Conservation (phyloP, 2,329 filamentous ascomycete genomes). For the Microsporum ferrugineum region DNA sequence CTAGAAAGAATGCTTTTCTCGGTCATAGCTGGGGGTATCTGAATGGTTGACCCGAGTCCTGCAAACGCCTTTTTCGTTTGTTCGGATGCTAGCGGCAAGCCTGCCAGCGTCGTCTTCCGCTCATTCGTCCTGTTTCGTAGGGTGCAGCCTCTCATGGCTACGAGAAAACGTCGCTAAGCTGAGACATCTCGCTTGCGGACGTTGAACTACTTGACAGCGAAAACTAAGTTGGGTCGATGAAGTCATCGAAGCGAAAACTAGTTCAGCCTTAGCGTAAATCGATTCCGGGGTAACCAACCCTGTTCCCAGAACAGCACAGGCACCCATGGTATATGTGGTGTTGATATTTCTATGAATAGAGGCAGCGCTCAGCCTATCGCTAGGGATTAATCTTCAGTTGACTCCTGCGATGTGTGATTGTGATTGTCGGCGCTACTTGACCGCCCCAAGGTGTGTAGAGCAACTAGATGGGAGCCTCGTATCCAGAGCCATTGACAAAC, state of each 20-base stretch:
- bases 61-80: background rate
- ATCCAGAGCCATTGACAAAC: background rate
- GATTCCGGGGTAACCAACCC: slow-evolving; percentile 1
- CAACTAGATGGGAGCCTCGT: background rate
- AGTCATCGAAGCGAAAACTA: background rate
- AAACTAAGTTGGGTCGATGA: background rate
- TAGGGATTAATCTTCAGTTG: background rate
- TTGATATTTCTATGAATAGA: background rate
- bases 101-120: background rate
- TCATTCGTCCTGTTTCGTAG: background rate
- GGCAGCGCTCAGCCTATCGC: background rate
- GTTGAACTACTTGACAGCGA: background rate
- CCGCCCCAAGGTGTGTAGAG: background rate
- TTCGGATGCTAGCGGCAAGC: background rate
- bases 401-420: background rate
- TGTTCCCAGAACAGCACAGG: background rate
- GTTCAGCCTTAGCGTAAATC: background rate
- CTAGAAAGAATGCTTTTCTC: background rate
- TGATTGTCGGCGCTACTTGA: background rate
- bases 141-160: background rate
- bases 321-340: background rate
- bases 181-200: slow-evolving; percentile 4
- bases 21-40: background rate
- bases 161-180: background rate
- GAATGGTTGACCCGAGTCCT: background rate